Evolutionary conservation across 1,139 yeast genomes (phyloP).

Genomic region (Torulaspora pretoriensis): DNA sequence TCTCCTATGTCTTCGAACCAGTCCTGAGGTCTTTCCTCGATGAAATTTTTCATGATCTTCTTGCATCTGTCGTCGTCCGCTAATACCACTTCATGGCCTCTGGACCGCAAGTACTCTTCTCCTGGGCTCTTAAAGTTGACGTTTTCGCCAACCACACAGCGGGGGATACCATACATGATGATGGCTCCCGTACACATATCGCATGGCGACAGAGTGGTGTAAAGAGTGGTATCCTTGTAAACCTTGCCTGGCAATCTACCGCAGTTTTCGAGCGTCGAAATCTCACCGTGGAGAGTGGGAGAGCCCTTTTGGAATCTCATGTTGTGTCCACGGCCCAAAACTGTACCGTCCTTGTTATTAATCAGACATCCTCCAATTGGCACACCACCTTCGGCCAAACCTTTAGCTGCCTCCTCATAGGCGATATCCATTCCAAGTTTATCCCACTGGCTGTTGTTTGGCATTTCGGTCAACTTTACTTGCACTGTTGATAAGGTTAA

Average conservation of each 20-base stretch:
- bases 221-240: conserved; percentile 73
- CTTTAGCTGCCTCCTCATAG: conserved; percentile 62
- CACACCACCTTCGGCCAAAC: conserved; percentile 81
- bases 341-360: conserved; percentile 65
- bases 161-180: conserved; percentile 74
- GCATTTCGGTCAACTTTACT: not conserved
- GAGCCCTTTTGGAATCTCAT: conserved; percentile 76
- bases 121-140: conserved; percentile 69
- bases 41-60: conserved; percentile 69
- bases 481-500: not conserved
- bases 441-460: conserved; percentile 39
- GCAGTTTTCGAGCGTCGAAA: conserved; percentile 80
- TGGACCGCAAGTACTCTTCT: conserved; percentile 60
- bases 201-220: conserved; percentile 90
- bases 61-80: conserved; percentile 64
- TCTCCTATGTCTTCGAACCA: conserved; percentile 93
- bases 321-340: conserved; percentile 85
- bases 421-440: conserved; percentile 63
- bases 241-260: conserved; percentile 71
- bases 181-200: conserved; percentile 95
- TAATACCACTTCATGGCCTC: conserved; percentile 75
- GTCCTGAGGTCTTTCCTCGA: conserved; percentile 67
- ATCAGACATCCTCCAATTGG: conserved; percentile 83
- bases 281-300: conserved; percentile 87
- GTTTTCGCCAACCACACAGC: conserved; percentile 88